Evolutionary conservation across 2,329 filamentous ascomycete species (phyloP).

Genomic region (Blastomyces gilchristii): DNA sequence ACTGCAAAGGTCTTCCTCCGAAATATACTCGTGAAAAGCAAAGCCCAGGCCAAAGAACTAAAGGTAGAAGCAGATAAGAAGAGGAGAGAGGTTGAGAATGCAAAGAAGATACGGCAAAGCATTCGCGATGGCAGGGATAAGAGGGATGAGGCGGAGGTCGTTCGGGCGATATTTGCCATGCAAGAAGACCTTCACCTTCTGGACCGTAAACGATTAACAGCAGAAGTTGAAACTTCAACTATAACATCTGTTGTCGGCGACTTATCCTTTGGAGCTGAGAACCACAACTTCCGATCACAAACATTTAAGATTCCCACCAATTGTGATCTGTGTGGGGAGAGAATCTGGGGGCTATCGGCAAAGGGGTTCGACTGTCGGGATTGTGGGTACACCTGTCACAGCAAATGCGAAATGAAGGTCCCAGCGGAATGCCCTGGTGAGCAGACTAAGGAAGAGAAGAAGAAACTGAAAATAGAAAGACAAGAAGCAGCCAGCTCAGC

Average conservation of each 20-base stretch:
- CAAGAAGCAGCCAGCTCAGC: slow-evolving; percentile 63
- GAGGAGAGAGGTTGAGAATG: slow-evolving; percentile 68
- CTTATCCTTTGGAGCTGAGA: slow-evolving; percentile 81
- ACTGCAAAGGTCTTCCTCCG: slow-evolving; percentile 79
- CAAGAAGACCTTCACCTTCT: slow-evolving; percentile 78
- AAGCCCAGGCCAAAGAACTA: slow-evolving; percentile 68
- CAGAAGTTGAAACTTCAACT: slow-evolving; percentile 85
- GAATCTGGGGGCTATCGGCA: slow-evolving; percentile 92
- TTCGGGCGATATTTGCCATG: slow-evolving; percentile 69
- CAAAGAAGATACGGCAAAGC: slow-evolving; percentile 61
- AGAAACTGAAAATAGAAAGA: slow-evolving; percentile 78
- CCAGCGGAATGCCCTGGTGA: slow-evolving; percentile 92
- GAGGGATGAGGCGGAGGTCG: slow-evolving; percentile 76
- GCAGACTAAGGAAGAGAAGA: slow-evolving; percentile 85
- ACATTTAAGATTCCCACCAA: slow-evolving; percentile 99
- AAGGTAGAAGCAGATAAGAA: slow-evolving; percentile 78
- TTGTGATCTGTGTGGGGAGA: slow-evolving; percentile 90
- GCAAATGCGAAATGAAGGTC: slow-evolving; percentile 98
- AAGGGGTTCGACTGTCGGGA: slow-evolving; percentile 95
- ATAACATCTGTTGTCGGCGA: slow-evolving; percentile 89
- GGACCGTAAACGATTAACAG: slow-evolving; percentile 72
- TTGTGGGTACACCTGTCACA: slow-evolving; percentile 96
- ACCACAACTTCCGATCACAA: slow-evolving; percentile 96
- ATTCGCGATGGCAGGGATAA: slow-evolving; percentile 78
- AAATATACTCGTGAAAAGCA: slow-evolving; percentile 86